These are phyloP conservation scores for Metarhizium album DNA, from an alignment of 2,329 filamentous ascomycete genomes.

Conservation along the genomic window DNA sequence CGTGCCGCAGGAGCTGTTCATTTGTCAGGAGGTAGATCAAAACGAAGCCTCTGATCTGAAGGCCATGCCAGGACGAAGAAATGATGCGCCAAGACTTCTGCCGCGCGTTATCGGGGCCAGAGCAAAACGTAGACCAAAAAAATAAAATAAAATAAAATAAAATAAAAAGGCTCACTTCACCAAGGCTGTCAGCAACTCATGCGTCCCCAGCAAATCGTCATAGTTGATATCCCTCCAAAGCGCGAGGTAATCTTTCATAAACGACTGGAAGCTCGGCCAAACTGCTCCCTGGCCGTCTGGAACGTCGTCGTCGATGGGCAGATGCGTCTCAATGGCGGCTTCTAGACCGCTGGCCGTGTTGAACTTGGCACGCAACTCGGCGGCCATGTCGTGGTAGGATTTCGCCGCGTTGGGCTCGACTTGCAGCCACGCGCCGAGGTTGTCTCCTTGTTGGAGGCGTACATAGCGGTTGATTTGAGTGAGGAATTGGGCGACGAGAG, in stretches of 20 bases:
- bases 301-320: constrained; percentile 55
- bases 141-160: neutral
- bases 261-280: constrained; percentile 69
- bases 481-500: constrained; percentile 59
- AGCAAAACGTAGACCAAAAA: neutral
- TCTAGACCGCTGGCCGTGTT: constrained; percentile 42
- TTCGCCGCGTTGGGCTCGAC: constrained; percentile 62
- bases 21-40: constrained; percentile 1
- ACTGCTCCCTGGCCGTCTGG: constrained; percentile 52
- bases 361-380: constrained; percentile 54
- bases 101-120: no score
- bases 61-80: no score
- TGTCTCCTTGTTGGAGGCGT: constrained; percentile 49
- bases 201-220: constrained; percentile 62
- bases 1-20: constrained; percentile 62
- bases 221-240: constrained; percentile 76
- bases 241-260: constrained; percentile 69
- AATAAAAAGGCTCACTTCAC: constrained; percentile 53
- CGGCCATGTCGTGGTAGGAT: constrained; percentile 56
- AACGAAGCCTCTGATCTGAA: neutral
- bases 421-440: constrained; percentile 59
- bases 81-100: neutral
- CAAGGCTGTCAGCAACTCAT: constrained; percentile 61
- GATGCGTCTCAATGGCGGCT: constrained; percentile 48
- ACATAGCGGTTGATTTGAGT: constrained; percentile 47